Conservation (phyloP, 2,329 filamentous ascomycete genomes). For the Rachicladosporium sp. region DNA sequence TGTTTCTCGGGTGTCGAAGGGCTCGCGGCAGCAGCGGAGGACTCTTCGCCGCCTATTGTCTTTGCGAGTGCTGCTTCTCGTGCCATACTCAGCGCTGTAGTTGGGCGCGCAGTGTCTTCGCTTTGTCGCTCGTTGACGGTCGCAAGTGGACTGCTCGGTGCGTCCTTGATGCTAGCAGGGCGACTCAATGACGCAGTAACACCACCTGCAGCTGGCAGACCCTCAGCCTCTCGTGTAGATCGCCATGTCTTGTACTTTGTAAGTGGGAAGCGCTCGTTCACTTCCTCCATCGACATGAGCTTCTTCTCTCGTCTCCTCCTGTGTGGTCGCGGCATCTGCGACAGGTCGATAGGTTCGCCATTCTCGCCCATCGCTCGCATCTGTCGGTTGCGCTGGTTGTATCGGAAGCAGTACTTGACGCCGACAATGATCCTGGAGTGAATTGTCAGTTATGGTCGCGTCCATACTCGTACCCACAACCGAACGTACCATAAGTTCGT, state of each 20-base stretch:
- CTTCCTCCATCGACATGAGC: conserved; percentile 96
- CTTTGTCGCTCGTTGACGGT: neutral
- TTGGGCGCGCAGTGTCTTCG: conserved; percentile 7
- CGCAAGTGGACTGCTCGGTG: neutral
- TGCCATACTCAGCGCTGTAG: too few species aligned
- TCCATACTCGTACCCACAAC: neutral
- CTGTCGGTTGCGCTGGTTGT: conserved; percentile 84
- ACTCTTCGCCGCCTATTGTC: conserved; percentile 9
- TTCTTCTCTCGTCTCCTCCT: conserved; percentile 91
- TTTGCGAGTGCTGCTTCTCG: conserved; percentile 22
- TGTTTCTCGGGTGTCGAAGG: too few species aligned
- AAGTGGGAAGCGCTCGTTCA: conserved; percentile 92
- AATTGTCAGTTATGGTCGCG: neutral
- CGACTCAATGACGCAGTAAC: conserved; percentile 64
- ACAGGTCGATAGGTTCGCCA: conserved; percentile 71
- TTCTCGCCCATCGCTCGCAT: conserved; percentile 65
- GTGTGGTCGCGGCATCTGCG: conserved; percentile 73
- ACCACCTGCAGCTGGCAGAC: conserved; percentile 71
- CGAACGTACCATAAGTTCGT: conserved; percentile 83
- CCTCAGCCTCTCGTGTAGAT: conserved; percentile 66
- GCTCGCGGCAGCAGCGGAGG: conserved; percentile 8
- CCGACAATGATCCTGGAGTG: conserved; percentile 86
- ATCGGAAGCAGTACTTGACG: conserved; percentile 98
- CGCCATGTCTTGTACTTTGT: conserved; percentile 96
- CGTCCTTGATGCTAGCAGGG: conserved; percentile 54